phyloP scores from a whole-genome alignment of 179 eudicot species.

The Silene noctiflora region DNA sequence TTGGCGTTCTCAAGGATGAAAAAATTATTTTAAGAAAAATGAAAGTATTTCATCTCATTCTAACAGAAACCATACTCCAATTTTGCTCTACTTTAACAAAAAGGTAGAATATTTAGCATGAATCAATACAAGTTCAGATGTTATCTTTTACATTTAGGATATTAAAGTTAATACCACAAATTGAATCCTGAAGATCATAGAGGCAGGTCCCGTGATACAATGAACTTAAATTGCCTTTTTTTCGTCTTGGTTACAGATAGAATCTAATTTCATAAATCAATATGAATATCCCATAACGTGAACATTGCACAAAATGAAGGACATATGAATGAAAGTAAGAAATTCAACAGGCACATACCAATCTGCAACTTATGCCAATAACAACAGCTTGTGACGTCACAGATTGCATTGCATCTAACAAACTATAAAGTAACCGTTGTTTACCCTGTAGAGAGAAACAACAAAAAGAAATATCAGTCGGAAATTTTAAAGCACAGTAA shows the following conservation, averaged over 20 bases:
- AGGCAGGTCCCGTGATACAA: not conserved
- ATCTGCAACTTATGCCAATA: slow-evolving; percentile 79
- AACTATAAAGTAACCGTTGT: slow-evolving; percentile 83
- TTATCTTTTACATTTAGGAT: too few species aligned
- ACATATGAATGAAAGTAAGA: not conserved
- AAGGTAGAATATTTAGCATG: not conserved
- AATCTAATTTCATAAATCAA: too few species aligned
- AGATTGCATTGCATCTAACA: slow-evolving; percentile 96
- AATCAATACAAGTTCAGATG: not conserved
- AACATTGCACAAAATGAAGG: too few species aligned
- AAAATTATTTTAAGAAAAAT: not conserved
- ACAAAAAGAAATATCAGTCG: not conserved
- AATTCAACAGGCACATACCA: slow-evolving; percentile 42
- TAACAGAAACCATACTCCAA: not conserved
- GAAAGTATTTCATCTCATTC: not conserved
- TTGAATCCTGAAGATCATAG: not conserved
- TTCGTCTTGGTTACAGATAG: too few species aligned
- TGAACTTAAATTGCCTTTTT: too few species aligned
- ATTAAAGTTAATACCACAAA: not conserved
- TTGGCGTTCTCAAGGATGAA: not conserved
- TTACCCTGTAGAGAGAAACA: slow-evolving; percentile 69
- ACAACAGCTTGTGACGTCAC: slow-evolving; percentile 91
- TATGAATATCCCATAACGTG: not conserved
- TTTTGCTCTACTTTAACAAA: not conserved
- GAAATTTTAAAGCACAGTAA: not conserved